phyloP scores from a whole-genome alignment of 306 rosid species.

The Arachis stenosperma region DNA sequence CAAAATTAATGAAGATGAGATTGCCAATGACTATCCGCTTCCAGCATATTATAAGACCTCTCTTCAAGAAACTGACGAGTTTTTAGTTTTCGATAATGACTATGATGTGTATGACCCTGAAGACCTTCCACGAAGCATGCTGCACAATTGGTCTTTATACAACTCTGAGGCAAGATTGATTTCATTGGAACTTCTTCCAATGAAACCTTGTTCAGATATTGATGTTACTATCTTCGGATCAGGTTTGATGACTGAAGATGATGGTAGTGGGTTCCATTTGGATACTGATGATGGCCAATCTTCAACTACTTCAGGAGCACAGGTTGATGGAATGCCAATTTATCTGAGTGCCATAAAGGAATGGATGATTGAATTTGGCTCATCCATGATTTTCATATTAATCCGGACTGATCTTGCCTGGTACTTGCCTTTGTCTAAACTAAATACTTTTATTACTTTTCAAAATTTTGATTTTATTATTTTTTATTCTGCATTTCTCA shows the following conservation, averaged over 20 bases:
- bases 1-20: conserved; percentile 92
- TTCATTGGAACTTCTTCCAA: conserved; percentile 96
- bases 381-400: conserved; percentile 83
- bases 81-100: conserved; percentile 63
- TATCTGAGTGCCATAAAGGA: conserved; percentile 91
- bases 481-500: neutral
- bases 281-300: conserved; percentile 69
- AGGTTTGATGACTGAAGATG: conserved; percentile 83
- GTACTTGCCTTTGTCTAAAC: conserved; percentile 51
- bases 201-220: conserved; percentile 91
- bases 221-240: conserved; percentile 94
- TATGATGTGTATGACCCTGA: conserved; percentile 55
- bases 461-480: too few relatives aligned
- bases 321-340: conserved; percentile 84
- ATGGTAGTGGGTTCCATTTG: conserved; percentile 83
- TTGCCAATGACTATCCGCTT: conserved; percentile 90
- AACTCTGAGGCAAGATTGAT: conserved; percentile 85
- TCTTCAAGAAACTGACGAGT: conserved; percentile 75
- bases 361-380: conserved; percentile 96
- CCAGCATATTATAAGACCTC: conserved; percentile 87
- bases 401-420: conserved; percentile 96
- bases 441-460: neutral
- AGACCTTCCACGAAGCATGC: conserved; percentile 85
- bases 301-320: conserved; percentile 54
- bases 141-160: conserved; percentile 87